These are phyloP conservation scores for Taphrina deformans DNA, from an alignment of 1,139 yeast species.

Conservation along the genomic window DNA sequence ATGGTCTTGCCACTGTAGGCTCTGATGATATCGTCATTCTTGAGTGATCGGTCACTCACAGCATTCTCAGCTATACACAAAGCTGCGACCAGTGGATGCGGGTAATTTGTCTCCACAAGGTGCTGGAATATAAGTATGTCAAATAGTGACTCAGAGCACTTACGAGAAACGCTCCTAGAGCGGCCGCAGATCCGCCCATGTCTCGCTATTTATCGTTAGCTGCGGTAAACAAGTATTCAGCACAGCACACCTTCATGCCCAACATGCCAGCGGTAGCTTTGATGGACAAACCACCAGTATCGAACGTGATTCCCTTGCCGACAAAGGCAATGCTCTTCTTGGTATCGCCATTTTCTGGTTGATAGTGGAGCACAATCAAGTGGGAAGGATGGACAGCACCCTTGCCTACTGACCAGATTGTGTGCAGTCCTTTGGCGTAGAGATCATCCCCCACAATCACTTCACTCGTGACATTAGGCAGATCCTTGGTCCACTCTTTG, in stretches of 20 bases:
- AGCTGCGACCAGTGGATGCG: conserved; percentile 21
- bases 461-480: conserved; percentile 10
- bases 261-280: conserved; percentile 28
- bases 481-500: not conserved
- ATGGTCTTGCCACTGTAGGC: conserved; percentile 32
- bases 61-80: conserved; percentile 33
- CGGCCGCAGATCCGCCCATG: conserved; percentile 36
- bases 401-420: conserved; percentile 22
- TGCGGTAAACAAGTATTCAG: not conserved
- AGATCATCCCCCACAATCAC: conserved; percentile 17
- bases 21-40: conserved; percentile 31
- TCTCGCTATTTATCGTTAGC: not conserved
- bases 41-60: conserved; percentile 22
- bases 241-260: conserved; percentile 25
- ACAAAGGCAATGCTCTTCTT: conserved; percentile 30
- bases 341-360: not conserved
- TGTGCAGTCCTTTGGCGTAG: conserved; percentile 3
- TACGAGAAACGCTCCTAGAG: conserved; percentile 21
- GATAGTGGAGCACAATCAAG: conserved; percentile 9
- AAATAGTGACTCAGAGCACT: no score
- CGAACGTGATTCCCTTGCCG: conserved; percentile 35
- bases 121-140: not conserved
- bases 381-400: conserved; percentile 25
- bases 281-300: conserved; percentile 34
- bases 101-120: conserved; percentile 10